Evolutionary conservation across 2,329 filamentous ascomycete genomes (phyloP).

Genomic region (Aspergillus unguis): DNA sequence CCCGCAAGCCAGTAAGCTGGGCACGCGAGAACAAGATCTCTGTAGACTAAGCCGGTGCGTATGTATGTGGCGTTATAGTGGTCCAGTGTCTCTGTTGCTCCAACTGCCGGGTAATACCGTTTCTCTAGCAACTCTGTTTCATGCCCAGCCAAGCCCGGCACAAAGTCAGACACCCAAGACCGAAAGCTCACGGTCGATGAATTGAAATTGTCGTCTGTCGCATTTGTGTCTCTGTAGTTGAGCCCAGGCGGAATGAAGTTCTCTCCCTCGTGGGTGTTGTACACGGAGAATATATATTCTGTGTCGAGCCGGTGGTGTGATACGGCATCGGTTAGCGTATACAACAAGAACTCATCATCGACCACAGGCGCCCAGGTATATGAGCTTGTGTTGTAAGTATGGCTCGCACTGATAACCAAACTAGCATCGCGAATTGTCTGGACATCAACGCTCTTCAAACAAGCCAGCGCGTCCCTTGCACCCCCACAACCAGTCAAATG

Average conservation of each 20-base stretch:
- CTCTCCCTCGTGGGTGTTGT: constrained; percentile 62
- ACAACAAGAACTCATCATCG: constrained; percentile 52
- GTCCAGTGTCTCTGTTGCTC: constrained; percentile 47
- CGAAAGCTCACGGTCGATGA: constrained; percentile 50
- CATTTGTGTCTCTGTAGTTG: constrained; percentile 21
- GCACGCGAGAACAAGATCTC: constrained; percentile 59
- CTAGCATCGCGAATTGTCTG: constrained; percentile 54
- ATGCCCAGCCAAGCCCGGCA: constrained; percentile 46
- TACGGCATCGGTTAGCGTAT: constrained; percentile 47
- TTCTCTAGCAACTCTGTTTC: constrained; percentile 42
- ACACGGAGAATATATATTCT: constrained; percentile 52
- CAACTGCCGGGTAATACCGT: constrained; percentile 48
- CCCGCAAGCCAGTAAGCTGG: constrained; percentile 57
- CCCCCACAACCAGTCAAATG: constrained; percentile 49
- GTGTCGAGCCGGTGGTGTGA: constrained; percentile 42
- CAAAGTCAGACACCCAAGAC: constrained; percentile 52
- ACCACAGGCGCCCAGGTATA: constrained; percentile 62
- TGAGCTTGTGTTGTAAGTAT: constrained; percentile 54
- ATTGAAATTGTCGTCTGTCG: constrained; percentile 47
- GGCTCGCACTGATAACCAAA: constrained; percentile 46
- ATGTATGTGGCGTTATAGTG: constrained; percentile 51
- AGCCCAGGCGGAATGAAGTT: constrained; percentile 58
- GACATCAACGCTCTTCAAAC: constrained; percentile 54
- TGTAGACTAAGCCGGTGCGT: constrained; percentile 56
- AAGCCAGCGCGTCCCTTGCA: constrained; percentile 47